A percentile compares a stretch with the other conserved stretches of the same genome.
phyloP scores from a whole-genome alignment of 2,329 filamentous ascomycete genomes.

The Trichoderma cornu-damae region DNA sequence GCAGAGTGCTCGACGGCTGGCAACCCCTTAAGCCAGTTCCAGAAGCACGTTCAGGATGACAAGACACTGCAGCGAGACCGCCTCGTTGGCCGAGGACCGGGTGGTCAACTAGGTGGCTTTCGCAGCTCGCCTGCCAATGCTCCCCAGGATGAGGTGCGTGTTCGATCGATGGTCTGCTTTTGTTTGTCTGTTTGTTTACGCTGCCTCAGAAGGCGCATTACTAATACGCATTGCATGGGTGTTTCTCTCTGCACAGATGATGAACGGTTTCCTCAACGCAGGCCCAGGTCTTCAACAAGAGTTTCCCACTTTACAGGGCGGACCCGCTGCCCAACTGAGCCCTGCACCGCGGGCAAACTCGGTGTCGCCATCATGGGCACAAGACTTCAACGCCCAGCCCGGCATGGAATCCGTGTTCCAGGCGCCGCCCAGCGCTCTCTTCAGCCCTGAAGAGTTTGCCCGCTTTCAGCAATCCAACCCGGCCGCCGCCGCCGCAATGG shows the following conservation, averaged over 20 bases:
- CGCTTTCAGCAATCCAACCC: constrained; percentile 73
- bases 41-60: constrained; percentile 95
- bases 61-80: constrained; percentile 90
- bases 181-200: constrained; percentile 3
- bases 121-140: constrained; percentile 64
- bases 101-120: constrained; percentile 69
- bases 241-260: constrained; percentile 61
- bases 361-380: constrained; percentile 51
- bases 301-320: constrained; percentile 45
- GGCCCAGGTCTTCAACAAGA: constrained; percentile 55
- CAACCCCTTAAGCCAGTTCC: constrained; percentile 95
- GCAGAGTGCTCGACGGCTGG: constrained; percentile 94
- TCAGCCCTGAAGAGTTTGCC: constrained; percentile 80
- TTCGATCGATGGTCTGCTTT: neutral
- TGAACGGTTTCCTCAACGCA: constrained; percentile 89
- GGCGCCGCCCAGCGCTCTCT: constrained; percentile 54
- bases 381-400: constrained; percentile 53
- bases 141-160: constrained; percentile 65
- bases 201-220: constrained; percentile 22
- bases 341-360: constrained; percentile 49
- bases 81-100: constrained; percentile 68
- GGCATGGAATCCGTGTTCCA: constrained; percentile 68
- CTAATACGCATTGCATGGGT: constrained; percentile 25
- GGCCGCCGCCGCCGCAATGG: constrained; percentile 47
- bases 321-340: constrained; percentile 44